These are phyloP conservation scores for Betula pendula DNA, from an alignment of 306 rosid genomes.

Conservation along the genomic window DNA sequence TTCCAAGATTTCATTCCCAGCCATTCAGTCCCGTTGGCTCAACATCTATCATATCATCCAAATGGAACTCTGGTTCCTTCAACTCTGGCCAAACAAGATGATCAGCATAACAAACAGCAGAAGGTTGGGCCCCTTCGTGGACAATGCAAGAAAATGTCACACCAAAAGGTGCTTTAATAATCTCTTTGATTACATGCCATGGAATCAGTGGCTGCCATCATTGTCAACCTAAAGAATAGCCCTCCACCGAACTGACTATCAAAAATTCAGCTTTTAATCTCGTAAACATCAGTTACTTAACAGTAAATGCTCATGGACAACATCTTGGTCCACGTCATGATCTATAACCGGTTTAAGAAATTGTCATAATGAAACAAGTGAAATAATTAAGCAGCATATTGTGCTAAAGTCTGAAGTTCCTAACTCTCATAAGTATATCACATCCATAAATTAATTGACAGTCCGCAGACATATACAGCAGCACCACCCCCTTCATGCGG, in stretches of 20 bases:
- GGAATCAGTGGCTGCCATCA: conserved; percentile 48
- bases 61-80: conserved; percentile 65
- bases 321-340: background rate
- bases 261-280: background rate
- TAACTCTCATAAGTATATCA: background rate
- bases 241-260: background rate
- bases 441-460: background rate
- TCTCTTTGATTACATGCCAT: conserved; percentile 49
- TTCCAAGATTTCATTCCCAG: conserved; percentile 46
- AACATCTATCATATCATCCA: conserved; percentile 44
- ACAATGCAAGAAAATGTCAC: conserved; percentile 52
- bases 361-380: background rate
- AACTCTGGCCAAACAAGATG: conserved; percentile 40
- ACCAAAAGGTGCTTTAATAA: conserved; percentile 46
- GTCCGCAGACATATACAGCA: conserved; percentile 2
- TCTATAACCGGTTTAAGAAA: background rate
- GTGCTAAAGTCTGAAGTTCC: background rate
- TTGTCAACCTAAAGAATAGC: conserved; percentile 25
- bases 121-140: conserved; percentile 39
- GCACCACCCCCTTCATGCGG: background rate
- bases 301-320: too few species aligned
- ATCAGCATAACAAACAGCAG: conserved; percentile 48
- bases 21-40: conserved; percentile 56
- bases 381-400: background rate
- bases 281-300: too few species aligned